These are phyloP conservation scores for Pythium folliculosum DNA, from an alignment of 352 stramenopile genomes.

Conservation along the genomic window DNA sequence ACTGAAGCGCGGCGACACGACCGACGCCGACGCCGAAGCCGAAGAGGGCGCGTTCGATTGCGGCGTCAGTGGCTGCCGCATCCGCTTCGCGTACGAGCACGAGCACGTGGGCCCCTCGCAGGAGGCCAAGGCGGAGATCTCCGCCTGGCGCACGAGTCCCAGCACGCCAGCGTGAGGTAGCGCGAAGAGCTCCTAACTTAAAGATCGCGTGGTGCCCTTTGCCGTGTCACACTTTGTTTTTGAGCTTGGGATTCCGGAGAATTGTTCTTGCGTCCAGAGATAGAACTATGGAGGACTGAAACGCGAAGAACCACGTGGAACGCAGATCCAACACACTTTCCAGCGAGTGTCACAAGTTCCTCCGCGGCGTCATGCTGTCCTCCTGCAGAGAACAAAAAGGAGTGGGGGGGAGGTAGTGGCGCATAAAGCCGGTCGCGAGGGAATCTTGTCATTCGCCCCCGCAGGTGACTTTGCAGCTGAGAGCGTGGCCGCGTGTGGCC, in stretches of 20 bases:
- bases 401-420: too few species aligned
- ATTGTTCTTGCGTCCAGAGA: constrained; percentile 1
- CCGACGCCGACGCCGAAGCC: constrained; percentile 32
- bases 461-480: neutral
- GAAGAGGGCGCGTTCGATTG: constrained; percentile 57
- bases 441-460: neutral
- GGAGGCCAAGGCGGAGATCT: constrained; percentile 59
- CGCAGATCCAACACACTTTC: neutral
- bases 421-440: neutral
- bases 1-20: constrained; percentile 2
- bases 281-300: neutral
- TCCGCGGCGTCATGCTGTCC: too few species aligned
- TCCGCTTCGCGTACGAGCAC: constrained; percentile 68
- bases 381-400: too few species aligned
- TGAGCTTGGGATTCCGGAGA: neutral
- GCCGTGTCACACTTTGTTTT: neutral
- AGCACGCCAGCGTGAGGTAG: neutral
- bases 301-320: neutral
- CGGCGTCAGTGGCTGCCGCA: constrained; percentile 55
- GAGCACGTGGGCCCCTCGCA: constrained; percentile 70
- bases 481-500: neutral
- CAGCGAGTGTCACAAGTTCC: neutral
- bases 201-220: neutral
- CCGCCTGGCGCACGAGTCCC: constrained; percentile 42
- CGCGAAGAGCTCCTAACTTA: neutral